phyloP scores from a whole-genome alignment of 148 eudicot species.

The Nepenthes gracilis region DNA sequence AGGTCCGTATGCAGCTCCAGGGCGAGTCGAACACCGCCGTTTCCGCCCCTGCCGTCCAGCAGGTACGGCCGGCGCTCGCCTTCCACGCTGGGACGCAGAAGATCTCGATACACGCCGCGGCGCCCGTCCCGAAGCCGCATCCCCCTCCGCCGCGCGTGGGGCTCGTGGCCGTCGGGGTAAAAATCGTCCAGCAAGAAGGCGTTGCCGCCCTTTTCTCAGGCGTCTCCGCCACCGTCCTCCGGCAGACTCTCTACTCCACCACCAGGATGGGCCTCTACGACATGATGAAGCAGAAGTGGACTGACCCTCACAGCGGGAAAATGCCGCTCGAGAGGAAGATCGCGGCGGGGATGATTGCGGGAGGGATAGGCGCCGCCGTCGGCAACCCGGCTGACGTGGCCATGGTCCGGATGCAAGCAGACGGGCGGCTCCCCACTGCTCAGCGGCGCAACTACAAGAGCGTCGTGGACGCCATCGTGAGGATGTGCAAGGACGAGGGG shows the following conservation, averaged over 20 bases:
- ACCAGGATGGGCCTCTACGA: slow-evolving; percentile 51
- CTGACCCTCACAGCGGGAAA: slow-evolving; percentile 22
- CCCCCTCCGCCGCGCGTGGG: slow-evolving; percentile 19
- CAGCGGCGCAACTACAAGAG: slow-evolving; percentile 33
- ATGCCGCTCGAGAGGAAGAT: slow-evolving; percentile 24
- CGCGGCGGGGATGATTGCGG: slow-evolving; percentile 32
- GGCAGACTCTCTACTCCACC: slow-evolving; percentile 45
- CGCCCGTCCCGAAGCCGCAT: background rate
- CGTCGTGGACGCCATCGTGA: slow-evolving; percentile 27
- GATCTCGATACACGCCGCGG: too few relatives aligned
- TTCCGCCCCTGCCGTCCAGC: background rate
- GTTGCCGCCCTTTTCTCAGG: slow-evolving; percentile 35
- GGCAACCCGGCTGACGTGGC: slow-evolving; percentile 54
- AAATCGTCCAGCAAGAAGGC: slow-evolving; percentile 29
- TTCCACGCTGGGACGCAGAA: background rate
- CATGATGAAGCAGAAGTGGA: slow-evolving; percentile 24
- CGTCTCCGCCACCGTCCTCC: slow-evolving; percentile 45
- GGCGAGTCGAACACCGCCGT: slow-evolving; percentile 18
- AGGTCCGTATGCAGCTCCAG: slow-evolving; percentile 49
- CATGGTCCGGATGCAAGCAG: slow-evolving; percentile 52
- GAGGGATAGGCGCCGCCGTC: slow-evolving; percentile 39
- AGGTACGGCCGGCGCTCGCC: background rate
- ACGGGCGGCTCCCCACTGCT: slow-evolving; percentile 34
- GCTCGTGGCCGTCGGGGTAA: slow-evolving; percentile 26
- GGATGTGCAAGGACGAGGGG: slow-evolving; percentile 29